Evolutionary conservation across 2,329 filamentous ascomycete genomes (phyloP).

Genomic region (Exophiala spinifera): DNA sequence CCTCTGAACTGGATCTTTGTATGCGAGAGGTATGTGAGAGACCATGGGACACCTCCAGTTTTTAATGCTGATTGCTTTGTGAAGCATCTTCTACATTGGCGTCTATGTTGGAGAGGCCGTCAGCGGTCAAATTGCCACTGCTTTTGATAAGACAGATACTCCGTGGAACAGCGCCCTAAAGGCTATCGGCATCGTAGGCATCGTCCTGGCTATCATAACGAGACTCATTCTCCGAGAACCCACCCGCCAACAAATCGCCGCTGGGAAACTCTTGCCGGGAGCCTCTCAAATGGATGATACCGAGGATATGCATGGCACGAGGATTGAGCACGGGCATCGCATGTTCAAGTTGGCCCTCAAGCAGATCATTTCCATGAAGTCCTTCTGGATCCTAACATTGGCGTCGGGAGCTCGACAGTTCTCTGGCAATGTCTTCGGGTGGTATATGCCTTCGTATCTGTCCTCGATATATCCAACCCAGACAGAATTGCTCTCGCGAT

Average conservation of each 20-base stretch:
- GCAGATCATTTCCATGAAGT: conserved; percentile 6
- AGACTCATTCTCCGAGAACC: neutral
- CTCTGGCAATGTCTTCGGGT: conserved; percentile 29
- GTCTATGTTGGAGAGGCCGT: neutral
- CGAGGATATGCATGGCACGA: neutral
- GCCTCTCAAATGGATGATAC: neutral
- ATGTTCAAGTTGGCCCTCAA: neutral
- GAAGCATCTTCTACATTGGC: neutral
- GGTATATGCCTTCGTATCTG: conserved; percentile 31
- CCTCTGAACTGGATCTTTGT: conserved; percentile 27
- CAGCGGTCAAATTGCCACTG: neutral
- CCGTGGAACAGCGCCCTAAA: neutral
- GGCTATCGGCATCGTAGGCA: neutral
- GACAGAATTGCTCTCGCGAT: conserved; percentile 20
- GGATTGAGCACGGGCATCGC: neutral
- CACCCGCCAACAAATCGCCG: neutral
- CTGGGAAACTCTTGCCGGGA: neutral
- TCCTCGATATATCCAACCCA: conserved; percentile 23
- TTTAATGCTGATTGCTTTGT: conserved; percentile 10
- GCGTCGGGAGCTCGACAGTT: conserved; percentile 25
- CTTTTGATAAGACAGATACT: neutral
- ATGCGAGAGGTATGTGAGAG: conserved; percentile 16
- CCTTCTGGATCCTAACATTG: conserved; percentile 31
- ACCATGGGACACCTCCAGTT: conserved; percentile 11
- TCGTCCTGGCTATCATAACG: neutral